Base-by-base conservation (phyloP, 2,329 filamentous ascomycete species). In the Fusarium xyrophilum region DNA sequence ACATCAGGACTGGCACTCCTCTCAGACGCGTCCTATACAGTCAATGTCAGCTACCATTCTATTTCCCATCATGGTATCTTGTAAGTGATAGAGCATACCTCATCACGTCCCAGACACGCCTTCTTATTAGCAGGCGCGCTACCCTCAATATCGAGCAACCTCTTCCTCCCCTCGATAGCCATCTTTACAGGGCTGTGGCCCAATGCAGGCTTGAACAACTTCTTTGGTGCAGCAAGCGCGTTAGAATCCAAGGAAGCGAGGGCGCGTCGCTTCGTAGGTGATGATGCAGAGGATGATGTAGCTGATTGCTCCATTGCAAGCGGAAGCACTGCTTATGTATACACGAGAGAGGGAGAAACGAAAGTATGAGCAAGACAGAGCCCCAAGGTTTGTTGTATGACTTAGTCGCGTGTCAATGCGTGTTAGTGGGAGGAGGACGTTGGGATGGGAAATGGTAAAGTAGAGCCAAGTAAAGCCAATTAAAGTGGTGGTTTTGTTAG, bases 231-330 rank as follows among this genome's bases (percentile, higher is more conserved):
- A 27, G 73, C 71, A 69, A 75, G 75, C 73, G 79, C 79, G 78
- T 85, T 85, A 56, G 80, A 79, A 76, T 84, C 78, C 52, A 83
- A 77, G 25, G 81, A 75, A 53, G 79, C 82, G 40, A 85, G 81
- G 65, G 81, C 82, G 81, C 83, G 83, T 81, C 82, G 78, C 74
- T 83, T 84, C 38, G 74, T 66, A 14, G 82, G 82, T 46, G 80
- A 80, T 42, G 79, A 68, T 42, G 72, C 62, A 47, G 60, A 48
- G 38, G 62, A 65, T 56, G 63, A 66, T 51, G 56, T 66, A 32
- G 56, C 51, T 21, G 50, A 60, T 55, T 52, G 51, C 47, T 74
- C 71, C 73, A 75, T 75, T 71, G 59, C 54, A 55, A 58, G 46
- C 12, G 23, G 23, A 35, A 27, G 17, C 19, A 30, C 10, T 46